Evolutionary conservation across 352 stramenopile genomes (phyloP).

Genomic region (Pythium folliculosum): DNA sequence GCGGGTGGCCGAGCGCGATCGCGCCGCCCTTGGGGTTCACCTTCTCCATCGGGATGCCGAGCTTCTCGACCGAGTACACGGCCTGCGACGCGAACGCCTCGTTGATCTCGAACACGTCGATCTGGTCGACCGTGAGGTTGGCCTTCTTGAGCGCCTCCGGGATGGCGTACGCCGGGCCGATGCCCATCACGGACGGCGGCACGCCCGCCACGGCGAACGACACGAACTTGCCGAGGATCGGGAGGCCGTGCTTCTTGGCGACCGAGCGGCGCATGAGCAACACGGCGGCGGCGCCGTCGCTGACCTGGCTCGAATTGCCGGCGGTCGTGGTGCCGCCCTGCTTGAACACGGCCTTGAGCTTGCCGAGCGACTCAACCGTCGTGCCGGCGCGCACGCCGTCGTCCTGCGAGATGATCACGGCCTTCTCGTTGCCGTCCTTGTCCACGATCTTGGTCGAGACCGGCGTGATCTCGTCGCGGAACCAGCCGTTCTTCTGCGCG

Average conservation of each 20-base stretch:
- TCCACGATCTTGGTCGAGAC: constrained; percentile 73
- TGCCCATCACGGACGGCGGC: constrained; percentile 86
- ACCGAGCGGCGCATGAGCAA: constrained; percentile 85
- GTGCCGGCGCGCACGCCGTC: constrained; percentile 72
- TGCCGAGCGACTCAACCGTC: constrained; percentile 62
- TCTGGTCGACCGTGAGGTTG: constrained; percentile 63
- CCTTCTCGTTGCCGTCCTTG: constrained; percentile 79
- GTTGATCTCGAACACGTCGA: constrained; percentile 93
- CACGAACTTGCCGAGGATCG: constrained; percentile 84
- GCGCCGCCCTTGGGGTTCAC: constrained; percentile 91
- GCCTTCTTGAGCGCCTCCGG: constrained; percentile 75
- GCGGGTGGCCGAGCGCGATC: constrained; percentile 89
- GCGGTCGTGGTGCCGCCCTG: constrained; percentile 76
- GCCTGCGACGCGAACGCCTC: constrained; percentile 91
- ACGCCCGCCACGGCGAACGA: constrained; percentile 84
- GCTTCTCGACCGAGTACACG: constrained; percentile 79
- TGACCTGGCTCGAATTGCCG: constrained; percentile 88
- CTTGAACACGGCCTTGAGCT: constrained; percentile 84
- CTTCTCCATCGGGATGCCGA: constrained; percentile 76
- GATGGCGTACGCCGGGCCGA: constrained; percentile 83
- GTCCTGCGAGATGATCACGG: constrained; percentile 73
- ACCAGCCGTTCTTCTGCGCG: constrained; percentile 82
- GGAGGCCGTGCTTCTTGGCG: constrained; percentile 78
- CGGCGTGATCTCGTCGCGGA: constrained; percentile 89
- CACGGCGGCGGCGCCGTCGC: constrained; percentile 86